Evolutionary conservation across 495 filamentous ascomycete genomes (phyloP).

Genomic region (Podospora australis): DNA sequence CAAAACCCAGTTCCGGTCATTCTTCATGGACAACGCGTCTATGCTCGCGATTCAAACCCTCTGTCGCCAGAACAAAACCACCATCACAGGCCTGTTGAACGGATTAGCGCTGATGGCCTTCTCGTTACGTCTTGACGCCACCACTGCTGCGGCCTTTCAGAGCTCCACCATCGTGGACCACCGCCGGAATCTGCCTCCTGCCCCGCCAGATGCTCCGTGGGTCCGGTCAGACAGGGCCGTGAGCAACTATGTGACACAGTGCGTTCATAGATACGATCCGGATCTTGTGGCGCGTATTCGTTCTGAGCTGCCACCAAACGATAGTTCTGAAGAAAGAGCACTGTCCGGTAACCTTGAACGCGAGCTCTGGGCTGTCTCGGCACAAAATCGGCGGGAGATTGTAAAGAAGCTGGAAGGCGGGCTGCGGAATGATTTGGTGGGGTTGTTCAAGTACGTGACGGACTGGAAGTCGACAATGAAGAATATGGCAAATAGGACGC

Average conservation of each 20-base stretch:
- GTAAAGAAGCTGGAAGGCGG: neutral
- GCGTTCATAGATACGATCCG: neutral
- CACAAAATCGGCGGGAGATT: neutral
- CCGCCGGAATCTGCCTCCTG: slow-evolving; percentile 3
- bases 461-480: slow-evolving; percentile 2
- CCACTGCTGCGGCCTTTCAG: neutral
- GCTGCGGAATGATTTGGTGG: neutral
- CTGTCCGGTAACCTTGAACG: neutral
- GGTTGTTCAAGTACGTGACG: slow-evolving; percentile 2
- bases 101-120: slow-evolving; percentile 1
- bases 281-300: slow-evolving; percentile 1
- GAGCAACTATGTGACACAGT: slow-evolving; percentile 1
- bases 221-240: neutral
- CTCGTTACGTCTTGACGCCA: slow-evolving; percentile 1
- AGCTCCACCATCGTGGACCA: slow-evolving; percentile 3
- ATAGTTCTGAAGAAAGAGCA: neutral
- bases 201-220: slow-evolving; percentile 2
- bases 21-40: slow-evolving; percentile 1
- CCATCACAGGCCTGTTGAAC: slow-evolving; percentile 4
- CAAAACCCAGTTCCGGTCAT: slow-evolving; percentile 1
- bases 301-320: neutral
- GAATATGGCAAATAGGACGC: neutral
- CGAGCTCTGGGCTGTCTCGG: slow-evolving; percentile 1
- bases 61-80: slow-evolving; percentile 2
- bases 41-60: neutral